These are phyloP conservation scores for Rhodomyrtus tomentosa DNA, from an alignment of 345 rosid genomes.

Conservation along the genomic window DNA sequence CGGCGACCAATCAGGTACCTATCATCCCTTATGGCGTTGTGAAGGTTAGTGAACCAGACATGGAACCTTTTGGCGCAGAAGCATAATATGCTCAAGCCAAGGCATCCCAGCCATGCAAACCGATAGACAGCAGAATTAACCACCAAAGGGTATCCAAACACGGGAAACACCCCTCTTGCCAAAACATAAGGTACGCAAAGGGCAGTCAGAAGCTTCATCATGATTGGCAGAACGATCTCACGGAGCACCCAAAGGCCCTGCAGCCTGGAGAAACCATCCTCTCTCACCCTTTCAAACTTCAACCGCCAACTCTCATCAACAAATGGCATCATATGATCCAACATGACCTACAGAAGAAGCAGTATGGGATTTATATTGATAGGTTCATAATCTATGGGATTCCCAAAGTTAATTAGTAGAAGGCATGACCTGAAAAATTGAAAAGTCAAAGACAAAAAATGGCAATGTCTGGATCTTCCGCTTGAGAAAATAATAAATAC, in stretches of 20 bases:
- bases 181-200: constrained; percentile 84
- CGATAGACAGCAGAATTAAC: constrained; percentile 95
- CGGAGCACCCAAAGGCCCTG: constrained; percentile 87
- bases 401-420: not conserved
- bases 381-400: not conserved
- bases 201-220: constrained; percentile 95
- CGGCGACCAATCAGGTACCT: constrained; percentile 88
- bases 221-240: constrained; percentile 83
- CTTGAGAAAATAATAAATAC: not conserved
- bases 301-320: constrained; percentile 87
- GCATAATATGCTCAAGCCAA: constrained; percentile 53
- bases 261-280: constrained; percentile 88
- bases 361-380: not conserved
- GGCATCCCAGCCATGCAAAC: constrained; percentile 97
- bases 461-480: not conserved
- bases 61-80: constrained; percentile 85
- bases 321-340: constrained; percentile 97
- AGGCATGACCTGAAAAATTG: not conserved
- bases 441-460: not conserved
- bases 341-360: constrained; percentile 55
- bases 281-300: constrained; percentile 91
- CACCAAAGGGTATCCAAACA: constrained; percentile 80
- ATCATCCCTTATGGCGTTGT: constrained; percentile 94
- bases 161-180: constrained; percentile 89
- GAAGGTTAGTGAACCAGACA: constrained; percentile 96